These are phyloP conservation scores for Pythium aristosporum DNA, from an alignment of 352 stramenopile genomes.

Conservation along the genomic window DNA sequence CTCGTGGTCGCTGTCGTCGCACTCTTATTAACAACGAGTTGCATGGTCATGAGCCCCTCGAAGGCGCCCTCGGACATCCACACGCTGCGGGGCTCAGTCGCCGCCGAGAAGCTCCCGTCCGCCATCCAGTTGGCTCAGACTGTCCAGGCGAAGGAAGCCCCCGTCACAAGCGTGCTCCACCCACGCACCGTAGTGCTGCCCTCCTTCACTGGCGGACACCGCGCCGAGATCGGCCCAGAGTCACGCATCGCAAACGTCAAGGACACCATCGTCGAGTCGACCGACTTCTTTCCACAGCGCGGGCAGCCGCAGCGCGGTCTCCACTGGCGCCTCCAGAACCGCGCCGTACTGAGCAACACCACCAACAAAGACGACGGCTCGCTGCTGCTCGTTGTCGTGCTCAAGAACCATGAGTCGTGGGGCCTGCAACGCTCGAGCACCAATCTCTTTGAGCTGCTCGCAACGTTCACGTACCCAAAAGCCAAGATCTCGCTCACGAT, in stretches of 20 bases:
- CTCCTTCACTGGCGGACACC: background rate
- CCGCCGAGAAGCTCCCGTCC: too few species aligned
- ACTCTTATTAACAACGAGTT: too few species aligned
- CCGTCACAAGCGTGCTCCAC: background rate
- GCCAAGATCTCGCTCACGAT: slow-evolving; percentile 36
- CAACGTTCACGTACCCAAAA: slow-evolving; percentile 27
- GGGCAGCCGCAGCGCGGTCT: background rate
- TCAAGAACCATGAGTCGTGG: slow-evolving; percentile 36
- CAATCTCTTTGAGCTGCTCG: slow-evolving; percentile 35
- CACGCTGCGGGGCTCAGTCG: too few species aligned
- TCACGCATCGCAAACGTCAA: background rate
- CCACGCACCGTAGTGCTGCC: background rate
- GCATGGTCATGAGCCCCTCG: too few species aligned
- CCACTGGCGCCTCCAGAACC: slow-evolving; percentile 13
- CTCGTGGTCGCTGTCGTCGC: too few species aligned
- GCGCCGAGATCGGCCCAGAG: background rate
- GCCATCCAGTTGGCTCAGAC: too few species aligned
- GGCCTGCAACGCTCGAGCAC: slow-evolving; percentile 24
- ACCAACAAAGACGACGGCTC: slow-evolving; percentile 9
- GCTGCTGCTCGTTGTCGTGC: slow-evolving; percentile 30
- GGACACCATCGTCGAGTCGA: slow-evolving; percentile 2
- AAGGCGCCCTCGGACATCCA: too few species aligned
- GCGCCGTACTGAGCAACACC: background rate
- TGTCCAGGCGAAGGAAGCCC: too few species aligned
- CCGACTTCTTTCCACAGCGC: slow-evolving; percentile 12